Evolutionary conservation across 139 green algal species (phyloP).

Genomic region (Chlamydomonas applanata): DNA sequence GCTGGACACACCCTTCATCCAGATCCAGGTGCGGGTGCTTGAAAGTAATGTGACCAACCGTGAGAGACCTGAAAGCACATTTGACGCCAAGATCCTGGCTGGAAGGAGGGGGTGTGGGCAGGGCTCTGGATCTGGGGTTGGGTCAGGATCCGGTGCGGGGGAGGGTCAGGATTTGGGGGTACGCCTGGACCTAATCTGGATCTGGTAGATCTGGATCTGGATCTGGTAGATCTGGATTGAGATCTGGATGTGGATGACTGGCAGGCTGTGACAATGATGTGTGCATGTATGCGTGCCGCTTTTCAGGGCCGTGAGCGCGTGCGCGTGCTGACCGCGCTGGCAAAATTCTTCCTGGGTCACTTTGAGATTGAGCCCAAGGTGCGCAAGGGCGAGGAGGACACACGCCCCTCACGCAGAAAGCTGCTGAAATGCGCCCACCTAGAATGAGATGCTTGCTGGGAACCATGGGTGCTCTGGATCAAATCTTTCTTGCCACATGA

Average conservation of each 20-base stretch:
- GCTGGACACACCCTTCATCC: slow-evolving; percentile 17
- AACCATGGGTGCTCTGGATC: neutral
- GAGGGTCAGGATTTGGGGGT: too few species aligned
- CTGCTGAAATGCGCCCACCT: too few species aligned
- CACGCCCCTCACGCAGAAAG: too few species aligned
- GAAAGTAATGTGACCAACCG: neutral
- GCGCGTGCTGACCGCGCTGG: neutral
- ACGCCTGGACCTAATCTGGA: too few species aligned
- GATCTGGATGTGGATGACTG: too few species aligned
- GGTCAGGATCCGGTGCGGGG: too few species aligned
- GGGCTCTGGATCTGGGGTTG: neutral
- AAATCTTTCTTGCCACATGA: neutral
- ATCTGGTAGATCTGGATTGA: too few species aligned
- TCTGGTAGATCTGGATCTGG: too few species aligned
- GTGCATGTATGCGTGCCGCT: too few species aligned
- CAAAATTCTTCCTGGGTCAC: slow-evolving; percentile 11
- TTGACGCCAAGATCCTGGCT: neutral
- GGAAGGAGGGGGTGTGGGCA: neutral
- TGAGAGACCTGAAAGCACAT: too few species aligned
- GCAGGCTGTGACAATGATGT: too few species aligned
- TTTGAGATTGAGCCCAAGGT: slow-evolving; percentile 13
- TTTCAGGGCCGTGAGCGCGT: slow-evolving; percentile 13
- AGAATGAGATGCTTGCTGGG: neutral
- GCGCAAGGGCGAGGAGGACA: neutral
- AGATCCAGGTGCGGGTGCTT: slow-evolving; percentile 1